These are phyloP conservation scores for Nepenthes gracilis DNA, from an alignment of 148 eudicot species.

Conservation along the genomic window DNA sequence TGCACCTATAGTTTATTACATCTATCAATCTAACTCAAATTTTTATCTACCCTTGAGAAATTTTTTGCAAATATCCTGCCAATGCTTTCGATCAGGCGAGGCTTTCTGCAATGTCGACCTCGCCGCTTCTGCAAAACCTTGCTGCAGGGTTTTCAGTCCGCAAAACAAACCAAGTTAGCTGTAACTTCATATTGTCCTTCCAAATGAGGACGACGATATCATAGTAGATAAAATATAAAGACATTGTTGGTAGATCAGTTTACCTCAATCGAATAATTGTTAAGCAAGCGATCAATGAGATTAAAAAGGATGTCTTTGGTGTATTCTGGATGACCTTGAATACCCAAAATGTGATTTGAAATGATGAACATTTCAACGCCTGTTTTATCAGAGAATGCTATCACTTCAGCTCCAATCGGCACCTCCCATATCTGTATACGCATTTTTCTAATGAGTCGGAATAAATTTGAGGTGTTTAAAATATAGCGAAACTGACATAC, in stretches of 20 bases:
- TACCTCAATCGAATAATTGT: constrained; percentile 27
- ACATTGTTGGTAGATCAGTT: background rate
- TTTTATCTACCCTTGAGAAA: constrained; percentile 20
- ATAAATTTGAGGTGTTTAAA: no score
- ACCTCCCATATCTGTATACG: constrained; percentile 46
- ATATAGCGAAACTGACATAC: no score
- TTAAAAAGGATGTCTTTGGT: constrained; percentile 49
- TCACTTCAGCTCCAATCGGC: constrained; percentile 47
- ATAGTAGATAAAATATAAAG: no score
- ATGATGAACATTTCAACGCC: constrained; percentile 62
- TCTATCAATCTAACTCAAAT: background rate
- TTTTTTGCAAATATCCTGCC: constrained; percentile 39
- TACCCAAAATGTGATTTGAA: constrained; percentile 57
- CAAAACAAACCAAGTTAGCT: no score
- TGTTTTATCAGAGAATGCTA: constrained; percentile 62
- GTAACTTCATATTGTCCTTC: no score
- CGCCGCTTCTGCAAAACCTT: constrained; percentile 31
- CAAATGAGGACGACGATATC: no score
- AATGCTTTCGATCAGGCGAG: constrained; percentile 39
- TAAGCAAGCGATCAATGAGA: constrained; percentile 43
- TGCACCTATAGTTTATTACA: background rate
- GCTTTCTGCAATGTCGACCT: constrained; percentile 18
- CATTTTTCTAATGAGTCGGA: background rate
- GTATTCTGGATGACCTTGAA: constrained; percentile 86
- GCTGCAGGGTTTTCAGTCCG: constrained; percentile 12